Base-by-base conservation (phyloP, 345 rosid species). In the Leavenworthia alabamica region DNA sequence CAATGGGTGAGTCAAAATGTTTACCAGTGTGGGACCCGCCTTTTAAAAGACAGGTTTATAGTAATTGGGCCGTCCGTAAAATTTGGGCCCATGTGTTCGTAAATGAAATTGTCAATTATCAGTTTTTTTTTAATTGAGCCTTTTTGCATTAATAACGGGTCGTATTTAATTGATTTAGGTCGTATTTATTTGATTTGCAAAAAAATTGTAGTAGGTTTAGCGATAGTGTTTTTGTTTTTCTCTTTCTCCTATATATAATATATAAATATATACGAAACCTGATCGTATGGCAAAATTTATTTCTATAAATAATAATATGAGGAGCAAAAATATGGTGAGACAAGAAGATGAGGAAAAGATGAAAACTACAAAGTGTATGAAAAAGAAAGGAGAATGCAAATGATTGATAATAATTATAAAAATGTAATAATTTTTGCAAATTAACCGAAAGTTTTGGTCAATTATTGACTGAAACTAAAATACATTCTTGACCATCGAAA, bases 1-100 rank as follows among this genome's bases (percentile, higher is more conserved):
- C 40, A 9, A 24, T 43, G 59, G 59, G 50, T 41, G 8, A 62
- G 73, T 70, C 74, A 61, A 70, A 58, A 54, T 10, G 51, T 45
- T 69, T 36, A 36, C 63, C 12, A 22, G 1, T 13, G 14, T 17
- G 37, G 75, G 54, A 62, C 64, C 70, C 46, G 20, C 31, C 8
- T 19, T 6, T 47, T 4, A 15, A 60, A 60, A 44, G 56, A 33
- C 24, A 26, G 48, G 48, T 60, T 60, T 51, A 23, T 32, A 11
- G n/a, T 70, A 14, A 70, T 48, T 70, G 75, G 75, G 70, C 75
- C 64, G 37, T 61, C 75, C 64, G 37, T 61, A 27, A 17, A 10
- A 0, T 19, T 28, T 40, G 64, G 75, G 64, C 65, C 70, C 70
- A 41, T 56, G 14, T 70, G 74, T 62, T 23, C 10, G n/a, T 10